Conservation (phyloP, 352 stramenopile genomes). For the Pythium oligandrum region DNA sequence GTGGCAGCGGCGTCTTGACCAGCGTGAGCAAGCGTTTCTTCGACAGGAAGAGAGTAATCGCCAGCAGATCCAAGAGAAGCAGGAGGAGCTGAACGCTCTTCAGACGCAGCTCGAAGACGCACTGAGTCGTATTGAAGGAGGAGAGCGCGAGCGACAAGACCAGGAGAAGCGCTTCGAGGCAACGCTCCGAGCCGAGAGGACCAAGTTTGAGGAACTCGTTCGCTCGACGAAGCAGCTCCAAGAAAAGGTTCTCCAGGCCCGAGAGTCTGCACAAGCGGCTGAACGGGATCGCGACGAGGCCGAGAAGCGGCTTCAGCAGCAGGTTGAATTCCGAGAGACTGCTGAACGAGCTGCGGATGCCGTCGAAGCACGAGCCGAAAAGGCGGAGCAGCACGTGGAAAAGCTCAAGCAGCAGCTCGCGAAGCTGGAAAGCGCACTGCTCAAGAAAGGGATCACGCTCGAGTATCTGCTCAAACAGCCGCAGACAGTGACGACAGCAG, state of each 20-base stretch:
- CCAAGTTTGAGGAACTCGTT: constrained; percentile 23
- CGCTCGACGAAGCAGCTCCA: constrained; percentile 26
- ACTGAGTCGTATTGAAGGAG: background rate
- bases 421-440: constrained; percentile 39
- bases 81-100: constrained; percentile 23
- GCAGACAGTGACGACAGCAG: background rate
- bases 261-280: constrained; percentile 22
- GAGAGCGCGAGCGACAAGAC: constrained; percentile 13
- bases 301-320: constrained; percentile 31
- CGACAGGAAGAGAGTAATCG: constrained; percentile 48
- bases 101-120: constrained; percentile 21
- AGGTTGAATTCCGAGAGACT: constrained; percentile 34
- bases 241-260: constrained; percentile 22
- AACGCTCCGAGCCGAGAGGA: constrained; percentile 16
- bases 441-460: constrained; percentile 59
- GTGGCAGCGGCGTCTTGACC: constrained; percentile 27
- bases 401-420: constrained; percentile 25
- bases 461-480: constrained; percentile 51
- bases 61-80: constrained; percentile 22
- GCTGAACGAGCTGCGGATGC: constrained; percentile 42
- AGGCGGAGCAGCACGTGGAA: constrained; percentile 25
- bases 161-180: constrained; percentile 3
- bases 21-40: constrained; percentile 49
- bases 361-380: constrained; percentile 34
- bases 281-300: constrained; percentile 24